These are phyloP conservation scores for Mesembryanthemum crystallinum DNA, from an alignment of 148 eudicot genomes.

Conservation along the genomic window DNA sequence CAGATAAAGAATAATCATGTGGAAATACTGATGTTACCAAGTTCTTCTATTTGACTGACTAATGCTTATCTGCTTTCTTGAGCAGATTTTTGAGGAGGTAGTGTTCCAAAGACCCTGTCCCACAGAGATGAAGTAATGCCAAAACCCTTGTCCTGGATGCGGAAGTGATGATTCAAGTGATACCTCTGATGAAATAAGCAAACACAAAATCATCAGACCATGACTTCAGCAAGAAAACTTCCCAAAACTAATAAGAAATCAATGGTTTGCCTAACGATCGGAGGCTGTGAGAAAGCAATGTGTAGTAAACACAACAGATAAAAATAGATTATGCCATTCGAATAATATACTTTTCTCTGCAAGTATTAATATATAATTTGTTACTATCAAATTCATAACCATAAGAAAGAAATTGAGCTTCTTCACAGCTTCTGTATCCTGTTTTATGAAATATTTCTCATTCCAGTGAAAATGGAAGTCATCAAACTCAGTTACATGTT, in stretches of 20 bases:
- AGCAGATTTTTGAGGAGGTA: constrained; percentile 59
- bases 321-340: too few relatives aligned
- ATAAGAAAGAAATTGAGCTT: not conserved
- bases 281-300: too few relatives aligned
- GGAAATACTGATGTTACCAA: constrained; percentile 3
- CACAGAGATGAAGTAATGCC: constrained; percentile 87
- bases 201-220: constrained; percentile 7
- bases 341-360: too few relatives aligned
- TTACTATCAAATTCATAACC: too few relatives aligned
- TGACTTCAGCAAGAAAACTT: not conserved
- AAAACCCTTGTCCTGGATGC: constrained; percentile 79
- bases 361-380: too few relatives aligned
- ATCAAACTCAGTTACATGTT: not conserved
- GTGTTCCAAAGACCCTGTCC: constrained; percentile 87
- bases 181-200: constrained; percentile 50
- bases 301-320: too few relatives aligned
- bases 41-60: not conserved
- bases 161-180: constrained; percentile 94
- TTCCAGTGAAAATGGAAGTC: not conserved
- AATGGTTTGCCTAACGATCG: too few relatives aligned
- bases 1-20: constrained; percentile 25
- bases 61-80: constrained; percentile 40
- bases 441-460: not conserved
- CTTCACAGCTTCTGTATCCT: too few relatives aligned
- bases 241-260: too few relatives aligned